Base-by-base conservation (phyloP, 306 rosid species). In the Inga oerstediana region DNA sequence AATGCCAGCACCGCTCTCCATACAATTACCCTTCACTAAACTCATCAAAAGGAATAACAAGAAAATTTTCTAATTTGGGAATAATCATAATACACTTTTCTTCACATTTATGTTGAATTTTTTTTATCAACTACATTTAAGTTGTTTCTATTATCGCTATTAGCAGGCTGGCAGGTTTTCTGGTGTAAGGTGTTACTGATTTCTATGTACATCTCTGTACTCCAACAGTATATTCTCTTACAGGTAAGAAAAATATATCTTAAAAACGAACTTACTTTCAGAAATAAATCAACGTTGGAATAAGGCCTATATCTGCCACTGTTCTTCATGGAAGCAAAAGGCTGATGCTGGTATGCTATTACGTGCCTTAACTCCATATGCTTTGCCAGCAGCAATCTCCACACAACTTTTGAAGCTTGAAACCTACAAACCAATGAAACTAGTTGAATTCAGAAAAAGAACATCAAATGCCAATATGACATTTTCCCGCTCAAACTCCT, bases 261-360 rank as follows among this genome's bases (percentile, higher is more conserved):
- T 22, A 16, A 5, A 43, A 72, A 69, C 41, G 45, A 72, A 6
- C 49, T 73, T 75, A 89, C 92, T 89, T 89, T 89, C n/a, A 89
- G 76, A 81, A 89, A 89, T 49, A 89, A 89, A 81, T 89, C 92
- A n/a, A 89, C 92, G 82, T 89, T 87, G 19, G 89, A 89, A 83
- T 89, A 89, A 24, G 92, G 92, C 75, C 79, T 87, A 61, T 89
- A 89, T 73, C 86, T 89, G 75, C 89, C 88, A n/a, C 87, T 79
- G 77, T 73, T 89, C 74, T 81, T 83, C 88, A 45, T 51, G 45
- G 83, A 79, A 85, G 90, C 79, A 85, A 85, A 79, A 66, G 90
- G 88, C 61, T 81, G 88, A 30, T 22, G 73, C 52, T 73, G 81
- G 77, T 81, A 89, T 54, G 88, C 71, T 78, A 45, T 85, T 41